Evolutionary conservation across 345 rosid species (phyloP), one percentile per base, ranked within the genome.

Genomic region (Eucalyptus cladocalyx): DNA sequence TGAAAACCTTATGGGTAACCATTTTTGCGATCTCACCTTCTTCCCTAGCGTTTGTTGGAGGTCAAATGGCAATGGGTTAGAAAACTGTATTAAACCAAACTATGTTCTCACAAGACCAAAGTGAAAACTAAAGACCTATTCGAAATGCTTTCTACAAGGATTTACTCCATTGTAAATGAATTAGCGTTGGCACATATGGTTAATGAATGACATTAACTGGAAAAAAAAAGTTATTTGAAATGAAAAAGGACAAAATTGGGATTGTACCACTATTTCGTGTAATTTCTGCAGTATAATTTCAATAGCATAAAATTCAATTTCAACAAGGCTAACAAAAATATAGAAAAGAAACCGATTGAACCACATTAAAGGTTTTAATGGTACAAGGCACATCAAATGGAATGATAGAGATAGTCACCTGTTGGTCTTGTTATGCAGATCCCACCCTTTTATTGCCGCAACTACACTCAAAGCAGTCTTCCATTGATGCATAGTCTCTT

Each of bases 401-500:
- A 62, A 2, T 30, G 37, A 15, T 62, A 14, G 15, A 30, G 15
- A 37, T 1, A 62, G 0, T 62, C 0, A 62, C 72, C 34, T 62
- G 3, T 30, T 14, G 34, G 1, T 0, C 72, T 0, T 14, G 3
- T 8, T 30, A 0, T 62, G 72, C 5, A 62, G 0, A 3, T 62
- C 72, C 72, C 72, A 30, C 1, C 72, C 72, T 0, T 4, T 4
- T 48, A 48, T 4, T 12, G 1, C 50, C 6, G 0, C 50, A 12
- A 12, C 15, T 4, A 2, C 2, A 4, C 2, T 4, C 3, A 62
- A 37, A 62, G 72, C 37, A 30, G 0, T 1, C 72, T 62, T 62
- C 72, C 72, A 62, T 10, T 6, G 0, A 13, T 0, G 5, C 9
- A 14, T 4, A 30, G 19, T 62, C 37, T 62, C 5, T 62, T 62